phyloP scores from a whole-genome alignment of 768 basidiomycete species.

The Udeniomyces megalosporus region DNA sequence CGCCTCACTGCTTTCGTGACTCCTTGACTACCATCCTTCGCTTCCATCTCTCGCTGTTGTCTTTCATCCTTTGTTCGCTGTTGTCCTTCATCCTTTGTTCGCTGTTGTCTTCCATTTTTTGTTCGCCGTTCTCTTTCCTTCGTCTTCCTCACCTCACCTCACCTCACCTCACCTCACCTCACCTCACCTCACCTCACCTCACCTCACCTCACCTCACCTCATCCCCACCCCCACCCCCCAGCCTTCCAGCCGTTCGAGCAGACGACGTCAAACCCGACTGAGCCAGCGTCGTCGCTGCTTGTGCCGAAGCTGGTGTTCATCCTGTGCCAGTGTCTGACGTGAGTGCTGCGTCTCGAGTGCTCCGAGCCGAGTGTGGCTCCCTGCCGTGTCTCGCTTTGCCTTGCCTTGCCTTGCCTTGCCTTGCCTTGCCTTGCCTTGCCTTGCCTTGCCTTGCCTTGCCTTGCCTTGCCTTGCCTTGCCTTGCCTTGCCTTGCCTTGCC shows the following conservation, averaged over 20 bases:
- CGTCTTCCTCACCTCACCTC: too few relatives aligned
- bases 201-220: too few relatives aligned
- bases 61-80: not conserved
- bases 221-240: too few relatives aligned
- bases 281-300: constrained; percentile 2
- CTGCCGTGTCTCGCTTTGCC: constrained; percentile 34
- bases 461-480: too few relatives aligned
- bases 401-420: constrained; percentile 51
- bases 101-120: not conserved
- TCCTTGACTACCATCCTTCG: not conserved
- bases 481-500: too few relatives aligned
- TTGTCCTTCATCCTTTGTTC: not conserved
- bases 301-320: constrained; percentile 13
- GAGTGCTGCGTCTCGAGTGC: constrained; percentile 9
- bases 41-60: not conserved
- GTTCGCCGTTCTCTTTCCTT: not conserved
- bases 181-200: too few relatives aligned
- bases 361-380: not conserved
- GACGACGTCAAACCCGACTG: not conserved
- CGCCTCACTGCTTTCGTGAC: too few relatives aligned
- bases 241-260: constrained; percentile 5
- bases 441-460: not conserved
- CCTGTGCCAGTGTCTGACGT: constrained; percentile 27
- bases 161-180: too few relatives aligned
- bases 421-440: constrained; percentile 53